phyloP scores from a whole-genome alignment of 2,329 filamentous ascomycete genomes.

The Volutella citrinella region DNA sequence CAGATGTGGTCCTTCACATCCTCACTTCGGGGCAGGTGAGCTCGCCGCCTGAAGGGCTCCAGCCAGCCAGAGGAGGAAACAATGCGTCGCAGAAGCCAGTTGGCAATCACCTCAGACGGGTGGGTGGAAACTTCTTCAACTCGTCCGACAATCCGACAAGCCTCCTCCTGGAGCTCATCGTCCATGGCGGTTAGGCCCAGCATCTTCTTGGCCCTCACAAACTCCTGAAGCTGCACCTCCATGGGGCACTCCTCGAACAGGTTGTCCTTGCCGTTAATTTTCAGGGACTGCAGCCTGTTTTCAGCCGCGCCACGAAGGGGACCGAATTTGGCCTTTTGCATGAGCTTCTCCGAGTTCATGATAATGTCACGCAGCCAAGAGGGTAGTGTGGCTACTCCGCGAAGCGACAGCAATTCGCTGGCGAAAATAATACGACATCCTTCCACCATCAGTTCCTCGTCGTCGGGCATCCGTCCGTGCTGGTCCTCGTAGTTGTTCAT shows the following conservation, averaged over 20 bases:
- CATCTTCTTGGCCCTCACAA: slow-evolving; percentile 47
- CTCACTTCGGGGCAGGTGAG: slow-evolving; percentile 54
- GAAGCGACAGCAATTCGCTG: slow-evolving; percentile 45
- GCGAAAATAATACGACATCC: slow-evolving; percentile 58
- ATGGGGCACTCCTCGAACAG: slow-evolving; percentile 56
- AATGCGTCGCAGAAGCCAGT: slow-evolving; percentile 55
- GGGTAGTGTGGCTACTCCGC: slow-evolving; percentile 34
- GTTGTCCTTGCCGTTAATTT: slow-evolving; percentile 56
- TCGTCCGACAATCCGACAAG: slow-evolving; percentile 55
- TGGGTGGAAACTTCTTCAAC: slow-evolving; percentile 50
- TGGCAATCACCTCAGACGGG: slow-evolving; percentile 48
- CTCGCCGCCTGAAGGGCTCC: slow-evolving; percentile 51
- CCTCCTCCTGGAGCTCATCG: slow-evolving; percentile 57
- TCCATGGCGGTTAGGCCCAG: slow-evolving; percentile 60
- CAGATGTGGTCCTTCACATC: slow-evolving; percentile 48
- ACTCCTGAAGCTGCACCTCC: slow-evolving; percentile 53
- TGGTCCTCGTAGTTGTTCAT: slow-evolving; percentile 42
- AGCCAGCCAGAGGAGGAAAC: slow-evolving; percentile 53
- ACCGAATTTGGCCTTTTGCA: slow-evolving; percentile 44
- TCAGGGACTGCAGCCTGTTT: slow-evolving; percentile 45
- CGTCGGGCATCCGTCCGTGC: slow-evolving; percentile 40
- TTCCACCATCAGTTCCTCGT: slow-evolving; percentile 54
- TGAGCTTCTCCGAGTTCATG: slow-evolving; percentile 43
- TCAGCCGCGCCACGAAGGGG: slow-evolving; percentile 45
- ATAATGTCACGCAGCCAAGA: slow-evolving; percentile 60